Base-by-base conservation (phyloP, 305 asterid genomes). In the Fraxinus velutina region DNA sequence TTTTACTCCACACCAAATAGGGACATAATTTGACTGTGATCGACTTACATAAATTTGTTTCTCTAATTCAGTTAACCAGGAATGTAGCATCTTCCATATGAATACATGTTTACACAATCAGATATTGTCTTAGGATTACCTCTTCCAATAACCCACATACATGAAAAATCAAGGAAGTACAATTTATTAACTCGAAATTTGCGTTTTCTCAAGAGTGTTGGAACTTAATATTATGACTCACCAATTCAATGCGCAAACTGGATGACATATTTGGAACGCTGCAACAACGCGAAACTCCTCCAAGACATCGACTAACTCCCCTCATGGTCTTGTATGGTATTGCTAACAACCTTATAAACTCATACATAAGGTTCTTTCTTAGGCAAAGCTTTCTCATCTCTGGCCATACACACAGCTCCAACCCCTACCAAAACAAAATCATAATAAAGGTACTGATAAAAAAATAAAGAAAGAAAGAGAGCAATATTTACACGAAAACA, bases 331-430 rank as follows among this genome's bases (percentile, higher is more conserved):
- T 92, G 91, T 92, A 93, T 22, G 99, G 98, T 89, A 93, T 37
- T 1, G 97, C 88, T 77, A 93, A 89, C 71, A 93, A 90, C 80
- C 91, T 88, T 96, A 92, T 88, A 80, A 96, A 89, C 22, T 94
- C 97, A 76, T 92, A 92, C 79, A 96, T 78, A 27, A 91, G 93
- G 89, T 89, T 89, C 88, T 92, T 94, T 83, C 97, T 92, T 29
- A 92, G 81, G 85, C 94, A 90, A 84, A 96, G 90, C 77, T 94
- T 97, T 85, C 94, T 88, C 93, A 90, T 91, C 78, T 93, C 97
- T 9, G 97, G 97, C 99, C 99, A 95, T 34, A 88, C 92, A 81
- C 97, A 92, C 39, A 92, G 87, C 91, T 92, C 90, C 80, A 91
- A 88, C 81, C 94, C 97, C 89, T 90, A 80, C 95, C 88, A 88